Conservation (phyloP, 129 eudicot species). For the Arctium minus region DNA sequence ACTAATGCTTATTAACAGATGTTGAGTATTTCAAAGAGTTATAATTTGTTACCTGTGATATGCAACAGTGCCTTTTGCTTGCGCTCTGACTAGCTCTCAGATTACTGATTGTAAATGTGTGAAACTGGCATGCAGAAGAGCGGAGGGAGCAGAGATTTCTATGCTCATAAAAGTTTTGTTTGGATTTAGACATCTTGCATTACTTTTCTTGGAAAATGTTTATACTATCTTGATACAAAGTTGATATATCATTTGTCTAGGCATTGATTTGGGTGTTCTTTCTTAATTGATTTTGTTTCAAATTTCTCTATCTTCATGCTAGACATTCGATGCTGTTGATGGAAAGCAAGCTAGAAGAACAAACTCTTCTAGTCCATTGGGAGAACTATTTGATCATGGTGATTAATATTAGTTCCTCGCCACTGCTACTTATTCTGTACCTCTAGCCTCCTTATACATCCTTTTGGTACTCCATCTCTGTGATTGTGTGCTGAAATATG, state of each 20-base stretch:
- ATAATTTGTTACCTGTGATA: no score
- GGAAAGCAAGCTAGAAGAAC: slow-evolving; percentile 99
- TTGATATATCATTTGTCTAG: background rate
- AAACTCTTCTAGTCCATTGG: slow-evolving; percentile 95
- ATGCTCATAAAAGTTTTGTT: no score
- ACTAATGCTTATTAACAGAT: no score
- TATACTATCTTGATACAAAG: background rate
- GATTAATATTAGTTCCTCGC: background rate
- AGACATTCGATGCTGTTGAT: slow-evolving; percentile 99
- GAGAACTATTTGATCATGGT: slow-evolving; percentile 99
- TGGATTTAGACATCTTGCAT: background rate
- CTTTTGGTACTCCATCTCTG: background rate
- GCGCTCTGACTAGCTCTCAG: no score
- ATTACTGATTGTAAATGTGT: no score
- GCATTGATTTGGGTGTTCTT: background rate
- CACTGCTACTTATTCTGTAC: background rate
- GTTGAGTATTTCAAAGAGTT: no score
- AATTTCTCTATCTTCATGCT: slow-evolving; percentile 6
- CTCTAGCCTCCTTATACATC: background rate
- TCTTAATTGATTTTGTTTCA: background rate
- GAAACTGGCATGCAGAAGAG: no score
- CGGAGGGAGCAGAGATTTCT: no score
- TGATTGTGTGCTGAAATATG: background rate
- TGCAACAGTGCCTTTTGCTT: no score
- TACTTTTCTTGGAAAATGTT: background rate